A percentile compares a stretch with the other conserved stretches of the same genome.
Evolutionary conservation across 2,329 filamentous ascomycete genomes (phyloP).

Genomic region (Paecilomyces dactylethromorphus): DNA sequence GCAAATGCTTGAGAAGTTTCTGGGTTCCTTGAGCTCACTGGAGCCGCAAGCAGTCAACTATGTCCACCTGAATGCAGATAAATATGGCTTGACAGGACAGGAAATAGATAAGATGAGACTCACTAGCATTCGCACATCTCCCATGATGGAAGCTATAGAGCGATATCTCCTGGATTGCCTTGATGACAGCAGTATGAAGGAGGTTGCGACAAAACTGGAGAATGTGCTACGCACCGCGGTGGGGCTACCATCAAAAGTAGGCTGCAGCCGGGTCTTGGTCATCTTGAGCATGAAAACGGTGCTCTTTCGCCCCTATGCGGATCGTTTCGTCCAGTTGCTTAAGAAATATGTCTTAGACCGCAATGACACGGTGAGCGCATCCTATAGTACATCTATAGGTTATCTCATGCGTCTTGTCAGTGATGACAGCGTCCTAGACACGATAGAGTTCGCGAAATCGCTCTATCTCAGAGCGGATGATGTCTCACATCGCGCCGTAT

Average conservation of each 20-base stretch:
- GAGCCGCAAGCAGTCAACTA: constrained; percentile 90
- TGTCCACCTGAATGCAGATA: constrained; percentile 77
- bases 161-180: constrained; percentile 72
- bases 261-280: constrained; percentile 76
- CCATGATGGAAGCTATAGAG: constrained; percentile 88
- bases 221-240: constrained; percentile 77
- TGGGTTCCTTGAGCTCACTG: constrained; percentile 76
- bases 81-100: constrained; percentile 78
- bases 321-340: constrained; percentile 68
- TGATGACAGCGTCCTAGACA: constrained; percentile 51
- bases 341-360: constrained; percentile 79
- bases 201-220: constrained; percentile 66
- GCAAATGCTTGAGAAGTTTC: constrained; percentile 70
- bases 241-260: constrained; percentile 89
- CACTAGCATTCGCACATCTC: constrained; percentile 73
- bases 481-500: constrained; percentile 63
- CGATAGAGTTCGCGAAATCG: constrained; percentile 52
- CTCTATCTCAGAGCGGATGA: constrained; percentile 81
- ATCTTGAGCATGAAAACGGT: constrained; percentile 73
- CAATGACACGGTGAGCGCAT: constrained; percentile 87
- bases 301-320: constrained; percentile 68
- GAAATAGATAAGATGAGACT: constrained; percentile 85
- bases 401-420: constrained; percentile 68
- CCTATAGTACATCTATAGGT: constrained; percentile 78
- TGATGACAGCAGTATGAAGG: constrained; percentile 69